Evolutionary conservation across 2,329 filamentous ascomycete genomes (phyloP).

Genomic region (Alternaria metachromatica): DNA sequence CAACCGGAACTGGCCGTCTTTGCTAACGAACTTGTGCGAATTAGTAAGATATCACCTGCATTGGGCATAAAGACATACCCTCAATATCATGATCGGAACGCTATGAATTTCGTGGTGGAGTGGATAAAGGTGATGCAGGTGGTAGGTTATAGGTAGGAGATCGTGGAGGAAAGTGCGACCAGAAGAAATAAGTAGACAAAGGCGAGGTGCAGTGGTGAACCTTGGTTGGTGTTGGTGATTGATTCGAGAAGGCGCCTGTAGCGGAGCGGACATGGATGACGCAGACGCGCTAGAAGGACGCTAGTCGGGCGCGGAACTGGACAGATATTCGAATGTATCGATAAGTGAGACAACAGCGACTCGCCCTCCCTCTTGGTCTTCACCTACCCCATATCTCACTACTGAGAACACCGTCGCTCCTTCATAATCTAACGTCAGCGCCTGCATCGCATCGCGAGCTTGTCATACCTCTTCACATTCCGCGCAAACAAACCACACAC

Average conservation of each 20-base stretch:
- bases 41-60: background rate
- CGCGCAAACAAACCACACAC: slow-evolving; percentile 7
- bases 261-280: slow-evolving; percentile 4
- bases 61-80: background rate
- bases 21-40: slow-evolving; percentile 7
- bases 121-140: background rate
- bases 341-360: slow-evolving; percentile 15
- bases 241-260: slow-evolving; percentile 5
- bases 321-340: slow-evolving; percentile 31
- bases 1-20: slow-evolving; percentile 83
- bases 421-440: slow-evolving; percentile 7
- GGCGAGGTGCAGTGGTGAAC: slow-evolving; percentile 18
- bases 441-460: background rate
- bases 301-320: slow-evolving; percentile 25
- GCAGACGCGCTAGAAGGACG: slow-evolving; percentile 12
- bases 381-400: slow-evolving; percentile 7
- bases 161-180: background rate
- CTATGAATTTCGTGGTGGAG: slow-evolving; percentile 1
- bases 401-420: slow-evolving; percentile 23
- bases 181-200: background rate
- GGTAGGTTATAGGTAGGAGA: background rate
- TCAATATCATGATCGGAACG: slow-evolving; percentile 70
- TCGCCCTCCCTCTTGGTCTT: slow-evolving; percentile 4
- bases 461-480: background rate
- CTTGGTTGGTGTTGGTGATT: slow-evolving; percentile 17